Conservation (phyloP, 208 protist genomes). For the Leishmania aethiopica region DNA sequence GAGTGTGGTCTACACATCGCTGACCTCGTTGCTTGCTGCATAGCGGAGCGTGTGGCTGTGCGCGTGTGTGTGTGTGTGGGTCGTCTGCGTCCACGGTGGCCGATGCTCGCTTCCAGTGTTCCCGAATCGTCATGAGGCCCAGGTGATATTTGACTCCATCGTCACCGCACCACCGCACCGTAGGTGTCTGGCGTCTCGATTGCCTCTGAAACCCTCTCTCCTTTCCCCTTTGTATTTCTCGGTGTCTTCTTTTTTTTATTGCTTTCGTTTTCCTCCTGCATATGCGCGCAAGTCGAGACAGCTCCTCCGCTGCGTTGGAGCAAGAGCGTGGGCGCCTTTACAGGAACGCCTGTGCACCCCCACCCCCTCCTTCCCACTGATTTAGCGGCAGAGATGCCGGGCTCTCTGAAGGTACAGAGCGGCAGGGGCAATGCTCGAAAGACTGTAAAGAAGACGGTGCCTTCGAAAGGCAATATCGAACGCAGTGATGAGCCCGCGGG, state of each 20-base stretch:
- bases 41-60: neutral
- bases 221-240: neutral
- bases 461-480: neutral
- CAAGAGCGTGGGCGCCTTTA: neutral
- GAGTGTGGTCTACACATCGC: neutral
- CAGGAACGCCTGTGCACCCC: neutral
- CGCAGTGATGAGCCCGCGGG: neutral
- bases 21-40: neutral
- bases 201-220: neutral
- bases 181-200: neutral
- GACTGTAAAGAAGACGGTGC: neutral
- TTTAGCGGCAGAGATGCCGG: neutral
- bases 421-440: neutral
- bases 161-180: neutral
- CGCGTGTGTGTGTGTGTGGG: neutral
- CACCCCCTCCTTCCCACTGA: neutral
- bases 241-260: neutral
- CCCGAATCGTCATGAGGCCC: neutral
- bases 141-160: neutral
- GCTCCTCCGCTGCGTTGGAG: neutral
- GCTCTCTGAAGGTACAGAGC: neutral
- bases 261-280: neutral
- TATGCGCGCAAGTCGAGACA: neutral
- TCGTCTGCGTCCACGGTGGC: neutral
- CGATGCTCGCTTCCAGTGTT: neutral